Evolutionary conservation across 768 basidiomycete species (phyloP).

Genomic region (Epithele typhae): DNA sequence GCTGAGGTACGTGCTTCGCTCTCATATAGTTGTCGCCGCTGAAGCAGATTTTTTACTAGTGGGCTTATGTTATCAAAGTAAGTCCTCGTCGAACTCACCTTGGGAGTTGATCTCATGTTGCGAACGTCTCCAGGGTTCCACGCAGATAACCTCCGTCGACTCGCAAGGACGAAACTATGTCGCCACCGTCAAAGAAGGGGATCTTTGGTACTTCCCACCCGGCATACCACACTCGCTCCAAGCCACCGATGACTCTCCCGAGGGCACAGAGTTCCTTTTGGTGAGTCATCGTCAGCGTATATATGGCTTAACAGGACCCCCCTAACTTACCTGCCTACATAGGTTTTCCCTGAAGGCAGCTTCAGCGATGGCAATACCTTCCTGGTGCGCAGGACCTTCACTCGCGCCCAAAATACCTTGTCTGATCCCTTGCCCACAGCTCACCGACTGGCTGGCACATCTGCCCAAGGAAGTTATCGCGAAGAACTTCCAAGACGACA

Average conservation of each 20-base stretch:
- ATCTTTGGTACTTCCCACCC: conserved; percentile 56
- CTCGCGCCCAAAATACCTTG: neutral
- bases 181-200: conserved; percentile 45
- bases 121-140: conserved; percentile 33
- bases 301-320: neutral
- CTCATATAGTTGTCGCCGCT: neutral
- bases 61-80: conserved; percentile 32
- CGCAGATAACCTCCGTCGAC: conserved; percentile 47
- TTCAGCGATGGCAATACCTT: conserved; percentile 54
- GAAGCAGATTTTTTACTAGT: conserved; percentile 11
- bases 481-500: conserved; percentile 45
- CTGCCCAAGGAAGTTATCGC: conserved; percentile 52
- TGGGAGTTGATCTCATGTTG: no score
- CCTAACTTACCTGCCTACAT: neutral
- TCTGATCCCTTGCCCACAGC: conserved; percentile 18
- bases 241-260: conserved; percentile 40
- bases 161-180: conserved; percentile 44
- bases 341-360: conserved; percentile 48
- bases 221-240: conserved; percentile 54
- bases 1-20: conserved; percentile 19
- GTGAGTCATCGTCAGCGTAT: conserved; percentile 21
- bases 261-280: conserved; percentile 50
- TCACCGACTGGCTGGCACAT: conserved; percentile 54
- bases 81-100: neutral
- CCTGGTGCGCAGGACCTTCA: conserved; percentile 29